Evolutionary conservation across 495 filamentous ascomycete species (phyloP).

Genomic region (Penicillium ucsense): DNA sequence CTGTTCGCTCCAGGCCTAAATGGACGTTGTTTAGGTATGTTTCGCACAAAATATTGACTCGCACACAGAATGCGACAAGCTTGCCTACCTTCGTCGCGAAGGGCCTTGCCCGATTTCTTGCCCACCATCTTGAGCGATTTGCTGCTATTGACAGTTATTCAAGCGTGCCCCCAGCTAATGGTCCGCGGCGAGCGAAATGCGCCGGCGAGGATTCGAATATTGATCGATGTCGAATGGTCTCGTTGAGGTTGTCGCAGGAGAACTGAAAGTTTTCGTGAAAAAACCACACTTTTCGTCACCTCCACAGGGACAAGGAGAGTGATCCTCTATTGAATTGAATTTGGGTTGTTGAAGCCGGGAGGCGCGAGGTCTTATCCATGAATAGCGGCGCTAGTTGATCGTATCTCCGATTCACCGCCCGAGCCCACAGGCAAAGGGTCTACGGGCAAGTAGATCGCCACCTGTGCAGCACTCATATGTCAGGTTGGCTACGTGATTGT

Average conservation of each 20-base stretch:
- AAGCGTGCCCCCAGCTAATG: not conserved
- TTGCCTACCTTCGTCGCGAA: constrained; percentile 52
- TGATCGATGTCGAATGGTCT: too few species aligned
- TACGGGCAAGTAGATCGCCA: constrained; percentile 18
- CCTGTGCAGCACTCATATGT: not conserved
- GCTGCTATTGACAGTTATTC: not conserved
- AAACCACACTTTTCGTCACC: too few species aligned
- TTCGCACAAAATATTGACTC: not conserved
- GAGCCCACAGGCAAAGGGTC: constrained; percentile 20
- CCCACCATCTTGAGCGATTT: constrained; percentile 43
- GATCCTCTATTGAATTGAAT: not conserved
- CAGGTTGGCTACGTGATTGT: too few species aligned
- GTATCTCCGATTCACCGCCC: constrained; percentile 22
- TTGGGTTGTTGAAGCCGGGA: constrained; percentile 1
- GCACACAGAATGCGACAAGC: not conserved
- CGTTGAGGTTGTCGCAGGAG: too few species aligned
- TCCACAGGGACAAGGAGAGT: too few species aligned
- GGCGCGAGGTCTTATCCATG: not conserved
- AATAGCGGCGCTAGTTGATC: constrained; percentile 7
- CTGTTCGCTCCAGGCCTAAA: constrained; percentile 82
- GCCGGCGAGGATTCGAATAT: too few species aligned
- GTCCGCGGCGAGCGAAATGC: too few species aligned
- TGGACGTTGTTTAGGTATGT: constrained; percentile 1
- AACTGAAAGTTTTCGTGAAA: too few species aligned
- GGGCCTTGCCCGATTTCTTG: constrained; percentile 55